Base-by-base conservation (phyloP, 352 stramenopile species). In the Phytophthora pistaciae region DNA sequence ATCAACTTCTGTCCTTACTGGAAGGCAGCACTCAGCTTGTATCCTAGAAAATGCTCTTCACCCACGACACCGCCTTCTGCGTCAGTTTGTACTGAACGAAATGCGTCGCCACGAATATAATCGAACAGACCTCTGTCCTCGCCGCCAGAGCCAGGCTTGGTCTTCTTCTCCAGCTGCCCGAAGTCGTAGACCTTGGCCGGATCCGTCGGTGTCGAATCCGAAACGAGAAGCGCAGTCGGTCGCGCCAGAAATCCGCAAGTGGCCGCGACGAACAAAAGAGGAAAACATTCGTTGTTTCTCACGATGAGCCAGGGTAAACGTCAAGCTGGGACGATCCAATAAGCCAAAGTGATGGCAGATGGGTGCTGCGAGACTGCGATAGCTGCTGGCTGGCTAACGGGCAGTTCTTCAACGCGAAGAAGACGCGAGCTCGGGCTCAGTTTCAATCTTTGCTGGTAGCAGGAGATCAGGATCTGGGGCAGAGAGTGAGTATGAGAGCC, bases 401-500 rank as follows among this genome's bases (percentile, higher is more conserved):
- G 25, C 25, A 10, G 53, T 7, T 11, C 27, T 44, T 31, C 25
- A 59, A 48, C 18, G 14, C 40, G n/a, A 6, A 46, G 13, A 13
- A 16, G 16, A 16, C 10, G n/a, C 13, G 33, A 11, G 33, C 5
- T 13, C 13, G 10, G 11, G 3, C 49, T 57, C 54, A 63, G n/a
- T 63, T 67, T 0, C 21, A 44, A 3, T 58, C 63, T 68, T 62
- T 36, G 20, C 11, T 48, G 23, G 2, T 52, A 20, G 50, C 8
- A 27, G 44, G n/a, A 61, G 53, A 14, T 6, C 6, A 25, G 20
- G 18, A 38, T 25, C 61, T 68, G 18, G 25, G 2, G 20, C 31
- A 42, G 48, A 52, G 16, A 42, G 48, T 52, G 10, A 67, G n/a
- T 8, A 77, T 74, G 70, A 70, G 53, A 40, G 49, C 58, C 27